Conservation (phyloP, 495 filamentous ascomycete species). For the Xylaria venustula region DNA sequence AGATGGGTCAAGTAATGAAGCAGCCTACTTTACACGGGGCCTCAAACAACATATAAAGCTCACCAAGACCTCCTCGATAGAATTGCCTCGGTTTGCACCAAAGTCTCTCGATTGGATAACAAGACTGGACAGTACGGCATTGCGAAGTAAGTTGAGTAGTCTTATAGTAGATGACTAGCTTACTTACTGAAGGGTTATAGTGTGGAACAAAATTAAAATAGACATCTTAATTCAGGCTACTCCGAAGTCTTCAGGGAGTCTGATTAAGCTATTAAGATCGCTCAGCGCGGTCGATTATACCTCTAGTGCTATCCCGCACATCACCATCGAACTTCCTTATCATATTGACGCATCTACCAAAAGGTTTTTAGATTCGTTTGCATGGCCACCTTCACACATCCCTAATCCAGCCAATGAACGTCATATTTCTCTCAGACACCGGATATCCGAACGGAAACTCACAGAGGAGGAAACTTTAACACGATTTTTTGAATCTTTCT, state of each 20-base stretch:
- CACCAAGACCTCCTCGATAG: constrained; percentile 56
- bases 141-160: constrained; percentile 53
- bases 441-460: constrained; percentile 54
- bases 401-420: constrained; percentile 33
- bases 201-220: constrained; percentile 70
- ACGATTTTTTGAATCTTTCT: constrained; percentile 78
- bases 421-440: constrained; percentile 69
- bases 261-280: constrained; percentile 71
- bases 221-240: constrained; percentile 79
- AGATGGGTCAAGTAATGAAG: constrained; percentile 50
- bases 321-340: constrained; percentile 78
- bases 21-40: constrained; percentile 53
- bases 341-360: constrained; percentile 60
- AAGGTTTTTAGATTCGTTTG: constrained; percentile 57
- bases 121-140: constrained; percentile 66
- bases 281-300: constrained; percentile 72
- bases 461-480: constrained; percentile 64
- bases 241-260: constrained; percentile 62
- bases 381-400: constrained; percentile 58
- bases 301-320: constrained; percentile 58
- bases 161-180: constrained; percentile 16
- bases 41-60: constrained; percentile 45
- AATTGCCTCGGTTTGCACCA: constrained; percentile 58
- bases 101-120: constrained; percentile 73
- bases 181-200: constrained; percentile 34